Evolutionary conservation across 176 grass and related monocot genomes (phyloP).

Genomic region (Coix lacrymajobi): DNA sequence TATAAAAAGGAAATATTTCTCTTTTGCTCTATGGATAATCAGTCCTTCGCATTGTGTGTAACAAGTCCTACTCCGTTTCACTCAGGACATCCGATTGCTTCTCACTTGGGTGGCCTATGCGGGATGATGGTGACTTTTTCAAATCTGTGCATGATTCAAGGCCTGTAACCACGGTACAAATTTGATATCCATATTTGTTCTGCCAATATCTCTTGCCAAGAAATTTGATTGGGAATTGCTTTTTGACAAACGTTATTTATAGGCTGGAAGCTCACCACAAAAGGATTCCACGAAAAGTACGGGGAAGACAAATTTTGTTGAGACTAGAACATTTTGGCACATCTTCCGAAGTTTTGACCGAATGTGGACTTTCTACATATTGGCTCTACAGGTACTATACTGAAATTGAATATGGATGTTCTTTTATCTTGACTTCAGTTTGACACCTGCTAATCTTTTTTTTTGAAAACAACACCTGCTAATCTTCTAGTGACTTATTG

Average conservation of each 20-base stretch:
- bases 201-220: slow-evolving; percentile 27
- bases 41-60: not conserved
- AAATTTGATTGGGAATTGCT: slow-evolving; percentile 8
- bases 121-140: slow-evolving; percentile 91
- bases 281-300: slow-evolving; percentile 61
- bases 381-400: slow-evolving; percentile 75
- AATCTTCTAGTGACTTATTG: slow-evolving; percentile 11
- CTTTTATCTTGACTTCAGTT: slow-evolving; percentile 7
- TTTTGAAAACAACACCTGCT: too few relatives aligned
- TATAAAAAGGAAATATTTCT: too few relatives aligned
- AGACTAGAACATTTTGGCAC: slow-evolving; percentile 96
- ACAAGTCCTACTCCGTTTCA: slow-evolving; percentile 27
- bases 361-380: slow-evolving; percentile 95
- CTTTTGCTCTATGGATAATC: too few relatives aligned
- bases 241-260: slow-evolving; percentile 33
- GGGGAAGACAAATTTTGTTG: slow-evolving; percentile 92
- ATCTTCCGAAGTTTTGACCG: slow-evolving; percentile 96
- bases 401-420: not conserved
- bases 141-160: slow-evolving; percentile 68
- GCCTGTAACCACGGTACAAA: slow-evolving; percentile 45
- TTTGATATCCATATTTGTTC: not conserved
- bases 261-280: slow-evolving; percentile 44
- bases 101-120: slow-evolving; percentile 93
- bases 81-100: slow-evolving; percentile 90
- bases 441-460: slow-evolving; percentile 17